Conservation (phyloP, 2,329 filamentous ascomycete species). For the Chrysoporthe austroafricana region DNA sequence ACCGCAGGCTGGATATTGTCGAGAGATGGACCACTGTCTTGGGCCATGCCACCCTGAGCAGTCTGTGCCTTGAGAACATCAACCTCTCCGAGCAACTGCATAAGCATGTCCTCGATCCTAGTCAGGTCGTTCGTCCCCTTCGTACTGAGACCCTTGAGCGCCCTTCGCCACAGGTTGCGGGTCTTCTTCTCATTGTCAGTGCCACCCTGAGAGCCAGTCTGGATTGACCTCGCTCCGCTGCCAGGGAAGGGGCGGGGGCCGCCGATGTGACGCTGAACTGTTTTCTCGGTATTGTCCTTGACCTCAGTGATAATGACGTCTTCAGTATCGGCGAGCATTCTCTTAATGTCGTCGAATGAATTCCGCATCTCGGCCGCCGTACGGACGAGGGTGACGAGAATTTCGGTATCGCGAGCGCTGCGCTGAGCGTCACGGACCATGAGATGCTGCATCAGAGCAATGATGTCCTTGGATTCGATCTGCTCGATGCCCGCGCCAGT, state of each 20-base stretch:
- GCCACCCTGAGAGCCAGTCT: conserved; percentile 58
- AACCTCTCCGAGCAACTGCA: conserved; percentile 89
- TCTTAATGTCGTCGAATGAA: conserved; percentile 94
- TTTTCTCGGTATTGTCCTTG: conserved; percentile 86
- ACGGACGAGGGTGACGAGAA: conserved; percentile 89
- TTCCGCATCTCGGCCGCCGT: conserved; percentile 96
- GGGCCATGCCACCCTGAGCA: conserved; percentile 43
- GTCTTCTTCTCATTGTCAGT: conserved; percentile 78
- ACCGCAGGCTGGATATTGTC: conserved; percentile 67
- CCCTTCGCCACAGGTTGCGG: conserved; percentile 83
- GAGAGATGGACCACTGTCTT: conserved; percentile 65
- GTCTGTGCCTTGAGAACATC: conserved; percentile 75
- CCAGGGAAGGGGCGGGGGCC: conserved; percentile 84
- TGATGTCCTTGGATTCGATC: conserved; percentile 95
- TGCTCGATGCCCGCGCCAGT: conserved; percentile 86
- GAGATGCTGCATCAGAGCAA: conserved; percentile 97
- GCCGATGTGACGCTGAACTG: conserved; percentile 78
- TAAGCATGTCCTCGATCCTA: conserved; percentile 89
- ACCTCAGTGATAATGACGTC: conserved; percentile 84
- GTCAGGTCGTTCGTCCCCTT: conserved; percentile 87
- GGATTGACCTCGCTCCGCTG: conserved; percentile 62
- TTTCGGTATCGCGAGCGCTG: conserved; percentile 94
- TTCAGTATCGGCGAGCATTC: conserved; percentile 87
- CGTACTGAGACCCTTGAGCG: conserved; percentile 85
- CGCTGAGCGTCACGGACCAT: conserved; percentile 96